Conservation (phyloP, 1,284 basidiomycete species). For the Ustilago hordei region DNA sequence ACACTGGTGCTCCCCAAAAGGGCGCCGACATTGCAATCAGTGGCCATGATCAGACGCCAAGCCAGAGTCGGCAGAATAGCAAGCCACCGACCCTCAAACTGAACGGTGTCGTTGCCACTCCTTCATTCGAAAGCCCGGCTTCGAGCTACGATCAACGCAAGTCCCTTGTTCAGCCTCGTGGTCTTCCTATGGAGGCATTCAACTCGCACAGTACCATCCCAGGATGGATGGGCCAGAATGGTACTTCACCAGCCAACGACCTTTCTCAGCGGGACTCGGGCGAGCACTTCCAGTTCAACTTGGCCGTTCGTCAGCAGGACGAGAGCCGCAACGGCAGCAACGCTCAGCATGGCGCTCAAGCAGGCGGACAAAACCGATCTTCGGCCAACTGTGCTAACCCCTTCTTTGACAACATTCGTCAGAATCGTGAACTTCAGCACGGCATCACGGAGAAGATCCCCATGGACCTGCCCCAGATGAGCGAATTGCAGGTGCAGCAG, state of each 20-base stretch:
- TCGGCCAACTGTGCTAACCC: constrained; percentile 67
- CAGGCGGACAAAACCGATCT: constrained; percentile 6
- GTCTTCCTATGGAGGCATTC: constrained; percentile 64
- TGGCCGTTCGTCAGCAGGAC: constrained; percentile 25
- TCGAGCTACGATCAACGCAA: constrained; percentile 9
- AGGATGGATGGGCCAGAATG: constrained; percentile 40
- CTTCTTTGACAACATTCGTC: constrained; percentile 87
- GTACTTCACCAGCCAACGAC: constrained; percentile 25
- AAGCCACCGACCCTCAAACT: constrained; percentile 32
- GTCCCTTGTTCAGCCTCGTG: constrained; percentile 60
- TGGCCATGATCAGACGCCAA: neutral
- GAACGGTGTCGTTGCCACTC: constrained; percentile 23
- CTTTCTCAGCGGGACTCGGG: constrained; percentile 6
- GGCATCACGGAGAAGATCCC: constrained; percentile 73
- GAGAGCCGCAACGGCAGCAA: constrained; percentile 6
- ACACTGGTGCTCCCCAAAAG: constrained; percentile 23
- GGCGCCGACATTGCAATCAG: neutral
- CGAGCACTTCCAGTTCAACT: constrained; percentile 21
- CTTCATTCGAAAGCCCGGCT: constrained; percentile 19
- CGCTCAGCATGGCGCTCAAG: neutral
- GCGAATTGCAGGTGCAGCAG: constrained; percentile 65
- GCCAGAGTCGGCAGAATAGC: neutral
- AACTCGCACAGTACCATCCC: constrained; percentile 51
- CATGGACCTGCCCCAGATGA: constrained; percentile 54
- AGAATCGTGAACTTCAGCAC: constrained; percentile 88